A percentile compares a stretch with the other conserved stretches of the same genome.
phyloP scores from a whole-genome alignment of 192 early-diverging fungal genomes.

The Coemansia sp. region DNA sequence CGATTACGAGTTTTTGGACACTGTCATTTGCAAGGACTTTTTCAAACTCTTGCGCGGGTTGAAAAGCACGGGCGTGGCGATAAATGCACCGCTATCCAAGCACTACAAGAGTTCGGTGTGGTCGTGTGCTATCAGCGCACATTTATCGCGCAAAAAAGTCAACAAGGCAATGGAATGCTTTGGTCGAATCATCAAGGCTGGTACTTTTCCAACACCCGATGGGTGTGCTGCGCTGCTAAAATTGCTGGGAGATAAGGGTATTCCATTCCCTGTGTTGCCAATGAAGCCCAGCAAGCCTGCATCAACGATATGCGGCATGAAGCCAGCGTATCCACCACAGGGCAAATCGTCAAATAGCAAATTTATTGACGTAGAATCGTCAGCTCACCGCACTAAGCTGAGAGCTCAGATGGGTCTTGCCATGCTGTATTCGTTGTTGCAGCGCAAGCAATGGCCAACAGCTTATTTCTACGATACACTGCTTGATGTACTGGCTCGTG shows the following conservation, averaged over 20 bases:
- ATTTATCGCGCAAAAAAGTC: background rate
- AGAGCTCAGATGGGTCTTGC: background rate
- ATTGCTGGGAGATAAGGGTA: background rate
- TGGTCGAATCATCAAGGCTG: background rate
- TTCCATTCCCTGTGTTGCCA: background rate
- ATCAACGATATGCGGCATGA: background rate
- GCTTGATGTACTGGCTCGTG: background rate
- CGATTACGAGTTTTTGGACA: too few relatives aligned
- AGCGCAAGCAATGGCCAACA: background rate
- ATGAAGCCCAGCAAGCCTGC: background rate
- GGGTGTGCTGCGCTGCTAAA: background rate
- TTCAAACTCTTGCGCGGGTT: background rate
- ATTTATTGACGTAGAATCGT: background rate
- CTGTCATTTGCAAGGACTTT: background rate
- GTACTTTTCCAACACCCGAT: background rate
- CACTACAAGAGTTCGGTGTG: background rate
- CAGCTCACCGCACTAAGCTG: background rate
- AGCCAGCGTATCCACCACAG: background rate
- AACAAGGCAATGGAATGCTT: background rate
- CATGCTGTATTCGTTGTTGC: background rate
- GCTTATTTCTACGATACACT: background rate
- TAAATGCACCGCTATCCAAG: background rate
- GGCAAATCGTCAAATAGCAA: background rate
- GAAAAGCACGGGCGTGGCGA: background rate
- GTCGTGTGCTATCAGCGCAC: background rate